Conservation (phyloP, 192 early-diverging fungal genomes). For the Dissophora ornata region DNA sequence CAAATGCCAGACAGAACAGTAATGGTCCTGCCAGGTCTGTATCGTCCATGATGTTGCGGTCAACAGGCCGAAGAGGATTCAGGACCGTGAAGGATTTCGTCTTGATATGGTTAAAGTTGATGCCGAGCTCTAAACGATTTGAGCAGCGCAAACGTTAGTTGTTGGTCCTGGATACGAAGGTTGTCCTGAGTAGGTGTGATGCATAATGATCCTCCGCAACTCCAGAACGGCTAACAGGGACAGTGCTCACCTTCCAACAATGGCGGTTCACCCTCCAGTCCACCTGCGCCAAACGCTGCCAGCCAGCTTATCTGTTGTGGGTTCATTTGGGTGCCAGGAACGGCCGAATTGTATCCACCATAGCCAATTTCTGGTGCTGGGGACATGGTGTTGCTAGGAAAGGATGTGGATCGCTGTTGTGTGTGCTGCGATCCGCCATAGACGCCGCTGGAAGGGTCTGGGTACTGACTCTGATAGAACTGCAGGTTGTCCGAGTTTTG, state of each 20-base stretch:
- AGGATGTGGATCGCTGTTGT: constrained; percentile 45
- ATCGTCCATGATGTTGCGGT: constrained; percentile 93
- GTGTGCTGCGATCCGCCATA: constrained; percentile 18
- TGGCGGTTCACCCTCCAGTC: constrained; percentile 92
- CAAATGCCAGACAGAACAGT: constrained; percentile 91
- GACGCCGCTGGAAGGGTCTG: constrained; percentile 50
- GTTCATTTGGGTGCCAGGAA: constrained; percentile 45
- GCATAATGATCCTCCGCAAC: no score
- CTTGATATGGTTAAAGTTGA: constrained; percentile 94
- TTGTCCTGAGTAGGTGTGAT: no score
- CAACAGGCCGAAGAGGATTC: constrained; percentile 81
- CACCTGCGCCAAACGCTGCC: constrained; percentile 91
- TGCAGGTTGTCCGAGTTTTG: constrained; percentile 61
- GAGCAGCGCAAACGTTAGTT: no score
- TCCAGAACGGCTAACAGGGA: no score
- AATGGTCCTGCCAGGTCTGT: constrained; percentile 96
- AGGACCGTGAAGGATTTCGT: constrained; percentile 88
- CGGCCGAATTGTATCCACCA: constrained; percentile 36
- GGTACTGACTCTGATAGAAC: constrained; percentile 65
- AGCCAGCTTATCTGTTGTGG: constrained; percentile 42
- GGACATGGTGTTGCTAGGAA: constrained; percentile 33
- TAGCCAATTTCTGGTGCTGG: constrained; percentile 39
- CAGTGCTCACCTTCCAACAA: constrained; percentile 78
- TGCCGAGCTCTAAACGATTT: constrained; percentile 82
- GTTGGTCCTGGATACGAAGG: no score